Base-by-base conservation (phyloP, 1,284 basidiomycete genomes). In the Coniophora puteana region DNA sequence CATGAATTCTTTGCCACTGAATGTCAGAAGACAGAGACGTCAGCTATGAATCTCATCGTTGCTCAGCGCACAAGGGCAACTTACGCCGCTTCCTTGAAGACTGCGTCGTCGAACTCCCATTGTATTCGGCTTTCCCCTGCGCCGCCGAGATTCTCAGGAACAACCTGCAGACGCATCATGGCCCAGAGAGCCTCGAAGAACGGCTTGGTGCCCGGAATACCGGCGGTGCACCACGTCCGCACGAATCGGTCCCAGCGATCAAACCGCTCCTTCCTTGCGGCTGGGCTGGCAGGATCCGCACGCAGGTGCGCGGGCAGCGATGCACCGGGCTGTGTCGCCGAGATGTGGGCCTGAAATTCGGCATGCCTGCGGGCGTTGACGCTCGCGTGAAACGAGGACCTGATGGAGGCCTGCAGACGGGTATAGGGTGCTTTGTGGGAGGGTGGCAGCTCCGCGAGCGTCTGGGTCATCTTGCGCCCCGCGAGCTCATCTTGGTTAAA, bases 21-120 rank as follows among this genome's bases (percentile, higher is more conserved):
- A 54, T 45, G 51, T 48, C 49, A 48, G 39, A 54, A 40, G 20
- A 29, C 34, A 48, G 18, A 45, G 17, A 30, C 29, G 39, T 32
- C 23, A 40, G 31, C 38, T 48, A 31, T 49, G 45, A 43, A 40
- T 44, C 41, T 40, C 43, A 37, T 36, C 24, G 21, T 41, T 43
- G 44, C 40, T 33, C 27, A 44, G 47, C 43, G 46, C 48, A 41
- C 42, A 49, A 36, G 42, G 36, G 17, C 11, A 26, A 76, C 85
- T 71, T 69, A 87, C 85, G 83, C 86, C 51, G 86, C 74, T 63
- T 89, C 86, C 56, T 86, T 85, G 65, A 89, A 85, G 22, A 89
- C 83, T 24, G 85, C 85, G 64, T 89, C 86, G 58, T 89, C 87
- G 27, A 89, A 69, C 63, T 87, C 82, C 86, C 86, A 89, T 58